Evolutionary conservation across 78 protist species (phyloP).

Genomic region (Parvularia atlantis): DNA sequence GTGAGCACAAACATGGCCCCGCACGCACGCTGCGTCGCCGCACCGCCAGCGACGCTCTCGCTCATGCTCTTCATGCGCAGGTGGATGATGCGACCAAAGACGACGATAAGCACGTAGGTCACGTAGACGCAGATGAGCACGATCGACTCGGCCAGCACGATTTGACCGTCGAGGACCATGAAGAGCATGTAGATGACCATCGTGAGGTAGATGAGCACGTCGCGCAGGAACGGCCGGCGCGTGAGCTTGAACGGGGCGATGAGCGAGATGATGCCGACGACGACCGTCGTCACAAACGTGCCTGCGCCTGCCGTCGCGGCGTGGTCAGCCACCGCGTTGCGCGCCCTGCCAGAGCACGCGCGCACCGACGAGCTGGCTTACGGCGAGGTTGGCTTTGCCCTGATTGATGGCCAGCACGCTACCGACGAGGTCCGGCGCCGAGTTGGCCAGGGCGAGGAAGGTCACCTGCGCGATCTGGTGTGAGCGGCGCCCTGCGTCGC

Average conservation of each 20-base stretch:
- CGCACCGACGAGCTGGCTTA: constrained; percentile 38
- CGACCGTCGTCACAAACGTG: constrained; percentile 23
- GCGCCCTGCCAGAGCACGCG: background rate
- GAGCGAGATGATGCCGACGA: constrained; percentile 12
- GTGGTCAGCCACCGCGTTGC: background rate
- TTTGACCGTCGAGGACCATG: no score
- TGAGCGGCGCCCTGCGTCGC: no score
- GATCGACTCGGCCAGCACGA: no score
- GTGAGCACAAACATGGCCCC: no score
- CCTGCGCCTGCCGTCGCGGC: background rate
- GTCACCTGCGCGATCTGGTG: constrained; percentile 2
- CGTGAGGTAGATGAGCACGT: constrained; percentile 6
- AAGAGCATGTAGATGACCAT: background rate
- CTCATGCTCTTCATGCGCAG: background rate
- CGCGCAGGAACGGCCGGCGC: constrained; percentile 35
- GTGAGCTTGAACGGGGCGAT: background rate
- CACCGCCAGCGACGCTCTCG: no score
- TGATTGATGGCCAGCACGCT: background rate
- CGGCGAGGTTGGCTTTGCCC: constrained; percentile 1
- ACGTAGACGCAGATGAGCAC: constrained; percentile 12
- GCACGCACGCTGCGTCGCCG: no score
- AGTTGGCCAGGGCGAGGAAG: constrained; percentile 45
- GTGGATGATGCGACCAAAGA: background rate
- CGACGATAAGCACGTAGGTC: constrained; percentile 6
- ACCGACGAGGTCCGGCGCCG: constrained; percentile 45